Percentiles rank a stretch among this genome's conserved stretches.
phyloP scores from a whole-genome alignment of 345 rosid genomes.

The Nasturtium officinale region DNA sequence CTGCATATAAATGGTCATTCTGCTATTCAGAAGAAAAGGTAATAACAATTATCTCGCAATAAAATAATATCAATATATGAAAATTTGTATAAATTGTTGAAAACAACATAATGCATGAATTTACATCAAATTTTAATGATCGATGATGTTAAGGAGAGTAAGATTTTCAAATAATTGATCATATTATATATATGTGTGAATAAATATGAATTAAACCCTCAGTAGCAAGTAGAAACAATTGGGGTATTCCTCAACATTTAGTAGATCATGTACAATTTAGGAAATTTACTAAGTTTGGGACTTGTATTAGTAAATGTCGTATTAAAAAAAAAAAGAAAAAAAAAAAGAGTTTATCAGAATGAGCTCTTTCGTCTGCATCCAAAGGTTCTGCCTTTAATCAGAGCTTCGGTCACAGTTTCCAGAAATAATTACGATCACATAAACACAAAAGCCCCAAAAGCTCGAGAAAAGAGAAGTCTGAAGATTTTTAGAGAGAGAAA shows the following conservation, averaged over 20 bases:
- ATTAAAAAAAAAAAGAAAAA: conserved; percentile 8
- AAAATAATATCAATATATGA: background rate
- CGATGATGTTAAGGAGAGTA: background rate
- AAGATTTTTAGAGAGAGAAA: background rate
- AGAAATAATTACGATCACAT: conserved; percentile 43
- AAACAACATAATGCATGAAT: background rate
- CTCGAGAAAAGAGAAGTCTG: conserved; percentile 31
- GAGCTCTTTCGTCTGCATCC: conserved; percentile 42
- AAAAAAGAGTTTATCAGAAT: conserved; percentile 39
- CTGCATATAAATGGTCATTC: conserved; percentile 21
- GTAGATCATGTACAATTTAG: conserved; percentile 15
- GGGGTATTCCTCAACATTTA: background rate
- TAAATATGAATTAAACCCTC: background rate
- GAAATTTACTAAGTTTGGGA: conserved; percentile 17
- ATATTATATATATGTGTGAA: background rate
- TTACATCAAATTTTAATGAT: background rate
- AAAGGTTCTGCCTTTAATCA: conserved; percentile 35
- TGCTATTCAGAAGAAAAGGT: background rate
- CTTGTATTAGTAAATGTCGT: background rate
- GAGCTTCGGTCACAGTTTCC: conserved; percentile 44
- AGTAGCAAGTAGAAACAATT: background rate
- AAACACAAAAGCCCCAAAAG: conserved; percentile 33
- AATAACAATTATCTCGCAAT: background rate
- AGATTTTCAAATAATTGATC: background rate
- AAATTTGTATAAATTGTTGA: background rate